Evolutionary conservation across 2,329 filamentous ascomycete genomes (phyloP).

Genomic region (Hypoxylon sp.): DNA sequence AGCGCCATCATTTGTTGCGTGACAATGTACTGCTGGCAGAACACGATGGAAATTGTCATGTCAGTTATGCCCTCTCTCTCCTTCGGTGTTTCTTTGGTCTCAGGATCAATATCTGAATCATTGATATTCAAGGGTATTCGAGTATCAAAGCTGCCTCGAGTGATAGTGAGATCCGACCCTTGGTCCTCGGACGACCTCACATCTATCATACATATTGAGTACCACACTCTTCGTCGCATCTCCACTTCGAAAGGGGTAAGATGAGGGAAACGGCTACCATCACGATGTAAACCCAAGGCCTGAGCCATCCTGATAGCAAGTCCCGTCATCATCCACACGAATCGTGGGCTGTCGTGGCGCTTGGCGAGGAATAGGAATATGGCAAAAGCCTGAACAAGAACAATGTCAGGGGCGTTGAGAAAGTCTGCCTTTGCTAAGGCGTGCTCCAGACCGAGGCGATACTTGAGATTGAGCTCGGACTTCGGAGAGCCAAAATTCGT

Average conservation of each 20-base stretch:
- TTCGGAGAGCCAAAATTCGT: slow-evolving; percentile 60
- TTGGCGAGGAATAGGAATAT: slow-evolving; percentile 67
- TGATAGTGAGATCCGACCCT: slow-evolving; percentile 72
- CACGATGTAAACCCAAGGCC: slow-evolving; percentile 72
- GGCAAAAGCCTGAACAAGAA: slow-evolving; percentile 66
- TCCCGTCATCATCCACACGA: slow-evolving; percentile 71
- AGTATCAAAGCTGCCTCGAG: slow-evolving; percentile 72
- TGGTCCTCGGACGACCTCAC: slow-evolving; percentile 73
- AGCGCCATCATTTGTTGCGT: slow-evolving; percentile 58
- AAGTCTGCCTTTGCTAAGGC: slow-evolving; percentile 66
- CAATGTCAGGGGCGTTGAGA: slow-evolving; percentile 64
- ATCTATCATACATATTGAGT: slow-evolving; percentile 73
- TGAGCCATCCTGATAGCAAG: slow-evolving; percentile 71
- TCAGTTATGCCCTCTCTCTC: slow-evolving; percentile 62
- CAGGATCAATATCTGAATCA: slow-evolving; percentile 61
- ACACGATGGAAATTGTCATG: slow-evolving; percentile 60
- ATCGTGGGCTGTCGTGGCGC: slow-evolving; percentile 59
- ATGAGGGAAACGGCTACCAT: slow-evolving; percentile 66
- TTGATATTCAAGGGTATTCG: slow-evolving; percentile 65
- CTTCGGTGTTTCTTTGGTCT: slow-evolving; percentile 53
- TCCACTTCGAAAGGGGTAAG: slow-evolving; percentile 73
- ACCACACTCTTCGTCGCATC: slow-evolving; percentile 72
- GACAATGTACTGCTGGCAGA: slow-evolving; percentile 56
- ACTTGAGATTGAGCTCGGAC: slow-evolving; percentile 56
- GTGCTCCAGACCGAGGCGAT: slow-evolving; percentile 61